Conservation (phyloP, 2,329 filamentous ascomycete genomes). For the Arthrinium puccinioides region DNA sequence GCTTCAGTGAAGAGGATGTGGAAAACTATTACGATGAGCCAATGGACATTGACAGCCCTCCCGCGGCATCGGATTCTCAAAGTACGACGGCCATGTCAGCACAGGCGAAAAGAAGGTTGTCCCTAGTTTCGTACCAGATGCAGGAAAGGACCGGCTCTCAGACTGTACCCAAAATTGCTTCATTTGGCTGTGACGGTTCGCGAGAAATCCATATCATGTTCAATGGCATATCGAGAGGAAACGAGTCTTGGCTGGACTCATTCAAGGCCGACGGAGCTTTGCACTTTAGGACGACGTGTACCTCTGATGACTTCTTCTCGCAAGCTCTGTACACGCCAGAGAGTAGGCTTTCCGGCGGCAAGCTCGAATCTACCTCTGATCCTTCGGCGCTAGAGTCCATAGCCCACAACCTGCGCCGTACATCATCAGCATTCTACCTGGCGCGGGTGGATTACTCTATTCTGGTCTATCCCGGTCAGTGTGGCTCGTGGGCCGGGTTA, state of each 20-base stretch:
- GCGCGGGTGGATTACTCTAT: slow-evolving; percentile 18
- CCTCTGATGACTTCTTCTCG: slow-evolving; percentile 15
- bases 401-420: slow-evolving; percentile 12
- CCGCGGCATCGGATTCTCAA: slow-evolving; percentile 1
- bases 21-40: slow-evolving; percentile 9
- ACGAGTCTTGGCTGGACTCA: slow-evolving; percentile 14
- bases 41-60: slow-evolving; percentile 12
- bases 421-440: slow-evolving; percentile 16
- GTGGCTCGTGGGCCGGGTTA: slow-evolving; percentile 15
- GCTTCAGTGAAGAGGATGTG: slow-evolving; percentile 6
- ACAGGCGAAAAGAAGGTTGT: slow-evolving; percentile 10
- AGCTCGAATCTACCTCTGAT: slow-evolving; percentile 9
- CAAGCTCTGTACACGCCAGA: slow-evolving; percentile 8
- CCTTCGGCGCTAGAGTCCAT: slow-evolving; percentile 14
- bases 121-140: slow-evolving; percentile 16
- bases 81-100: not conserved
- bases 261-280: slow-evolving; percentile 15
- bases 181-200: slow-evolving; percentile 15
- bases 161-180: slow-evolving; percentile 13
- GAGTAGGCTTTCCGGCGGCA: slow-evolving; percentile 14
- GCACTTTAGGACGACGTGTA: slow-evolving; percentile 14
- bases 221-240: slow-evolving; percentile 14
- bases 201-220: slow-evolving; percentile 16
- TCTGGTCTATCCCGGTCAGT: slow-evolving; percentile 18
- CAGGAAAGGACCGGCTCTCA: slow-evolving; percentile 16